Conservation (phyloP, 2,329 filamentous ascomycete genomes). For the Phaeosphaeria sp. region DNA sequence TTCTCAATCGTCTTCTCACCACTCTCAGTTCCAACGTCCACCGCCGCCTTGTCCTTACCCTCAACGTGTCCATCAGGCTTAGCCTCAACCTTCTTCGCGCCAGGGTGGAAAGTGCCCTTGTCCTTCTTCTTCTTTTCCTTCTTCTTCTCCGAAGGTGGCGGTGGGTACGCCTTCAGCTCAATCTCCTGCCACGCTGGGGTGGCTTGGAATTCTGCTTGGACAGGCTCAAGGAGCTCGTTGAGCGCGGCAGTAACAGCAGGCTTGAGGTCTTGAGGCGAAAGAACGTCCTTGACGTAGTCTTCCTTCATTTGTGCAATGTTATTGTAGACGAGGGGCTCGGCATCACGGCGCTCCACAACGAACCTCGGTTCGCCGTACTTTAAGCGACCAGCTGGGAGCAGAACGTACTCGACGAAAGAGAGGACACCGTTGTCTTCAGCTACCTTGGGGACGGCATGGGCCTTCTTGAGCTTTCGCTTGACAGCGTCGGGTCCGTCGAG, state of each 20-base stretch:
- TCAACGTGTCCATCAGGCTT: slow-evolving; percentile 56
- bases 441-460: slow-evolving; percentile 75
- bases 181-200: slow-evolving; percentile 82
- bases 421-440: slow-evolving; percentile 87
- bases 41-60: slow-evolving; percentile 49
- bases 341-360: slow-evolving; percentile 68
- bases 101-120: slow-evolving; percentile 70
- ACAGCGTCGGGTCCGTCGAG: slow-evolving; percentile 79
- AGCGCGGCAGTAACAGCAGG: slow-evolving; percentile 79
- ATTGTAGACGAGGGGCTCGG: slow-evolving; percentile 82
- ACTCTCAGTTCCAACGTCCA: slow-evolving; percentile 50
- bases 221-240: slow-evolving; percentile 75
- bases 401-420: slow-evolving; percentile 83
- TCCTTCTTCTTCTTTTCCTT: slow-evolving; percentile 79
- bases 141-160: slow-evolving; percentile 63
- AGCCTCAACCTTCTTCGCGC: slow-evolving; percentile 46
- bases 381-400: slow-evolving; percentile 78
- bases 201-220: slow-evolving; percentile 74
- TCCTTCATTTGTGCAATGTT: slow-evolving; percentile 75
- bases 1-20: slow-evolving; percentile 42
- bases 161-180: slow-evolving; percentile 81
- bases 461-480: slow-evolving; percentile 73
- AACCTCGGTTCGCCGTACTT: slow-evolving; percentile 65
- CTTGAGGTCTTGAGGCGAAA: slow-evolving; percentile 88
- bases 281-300: slow-evolving; percentile 81